Percentiles rank a stretch among this genome's conserved stretches.
phyloP scores from a whole-genome alignment of 2,329 filamentous ascomycete genomes.

The Anthostomella pinea region DNA sequence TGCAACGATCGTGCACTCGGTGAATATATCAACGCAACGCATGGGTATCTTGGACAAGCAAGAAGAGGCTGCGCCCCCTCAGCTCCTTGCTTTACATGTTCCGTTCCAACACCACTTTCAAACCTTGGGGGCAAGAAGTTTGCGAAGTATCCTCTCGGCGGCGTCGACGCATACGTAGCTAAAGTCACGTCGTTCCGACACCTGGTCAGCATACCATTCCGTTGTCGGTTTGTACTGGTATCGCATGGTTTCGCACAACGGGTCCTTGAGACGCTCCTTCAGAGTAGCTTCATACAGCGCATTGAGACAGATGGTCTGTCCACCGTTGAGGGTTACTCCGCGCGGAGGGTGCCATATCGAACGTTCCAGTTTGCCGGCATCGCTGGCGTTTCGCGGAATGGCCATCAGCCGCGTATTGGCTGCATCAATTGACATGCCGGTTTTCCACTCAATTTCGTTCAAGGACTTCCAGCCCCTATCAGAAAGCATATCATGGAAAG shows the following conservation, averaged over 20 bases:
- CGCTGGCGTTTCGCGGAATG: slow-evolving; percentile 23
- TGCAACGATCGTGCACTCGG: too few relatives aligned
- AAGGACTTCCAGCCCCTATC: slow-evolving; percentile 40
- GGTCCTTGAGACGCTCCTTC: slow-evolving; percentile 16
- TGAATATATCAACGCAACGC: too few relatives aligned
- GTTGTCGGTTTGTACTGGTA: slow-evolving; percentile 47
- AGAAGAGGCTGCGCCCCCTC: slow-evolving; percentile 4
- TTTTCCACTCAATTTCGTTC: slow-evolving; percentile 14
- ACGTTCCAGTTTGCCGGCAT: slow-evolving; percentile 28
- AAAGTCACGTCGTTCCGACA: slow-evolving; percentile 45
- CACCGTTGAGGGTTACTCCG: slow-evolving; percentile 16
- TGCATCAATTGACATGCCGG: slow-evolving; percentile 8
- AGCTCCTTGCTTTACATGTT: neutral
- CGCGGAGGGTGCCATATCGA: slow-evolving; percentile 49
- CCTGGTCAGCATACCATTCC: slow-evolving; percentile 51
- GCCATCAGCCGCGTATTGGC: neutral
- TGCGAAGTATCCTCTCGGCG: slow-evolving; percentile 38
- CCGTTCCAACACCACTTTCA: slow-evolving; percentile 3
- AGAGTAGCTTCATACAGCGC: slow-evolving; percentile 40
- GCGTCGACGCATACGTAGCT: slow-evolving; percentile 46
- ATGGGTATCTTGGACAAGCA: too few relatives aligned
- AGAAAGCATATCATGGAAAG: slow-evolving; percentile 25
- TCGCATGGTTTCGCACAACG: slow-evolving; percentile 25
- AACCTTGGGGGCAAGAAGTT: too few relatives aligned
- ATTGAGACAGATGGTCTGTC: slow-evolving; percentile 40